Conservation (phyloP, 2,329 filamentous ascomycete genomes). For the Beauveria scarabaeidicola region DNA sequence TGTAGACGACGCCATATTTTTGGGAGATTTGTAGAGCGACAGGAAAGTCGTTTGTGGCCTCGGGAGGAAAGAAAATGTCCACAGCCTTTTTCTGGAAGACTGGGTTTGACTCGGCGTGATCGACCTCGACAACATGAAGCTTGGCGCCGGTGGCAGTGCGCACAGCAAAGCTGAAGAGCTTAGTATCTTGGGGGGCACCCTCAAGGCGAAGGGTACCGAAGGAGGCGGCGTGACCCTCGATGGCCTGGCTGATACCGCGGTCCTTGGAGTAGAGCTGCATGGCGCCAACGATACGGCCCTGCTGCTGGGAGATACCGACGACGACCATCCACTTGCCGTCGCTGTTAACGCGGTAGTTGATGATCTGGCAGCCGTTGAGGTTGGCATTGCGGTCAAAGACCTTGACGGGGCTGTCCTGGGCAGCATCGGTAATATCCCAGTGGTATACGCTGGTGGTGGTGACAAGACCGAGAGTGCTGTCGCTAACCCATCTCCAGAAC, state of each 20-base stretch:
- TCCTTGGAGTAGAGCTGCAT: slow-evolving; percentile 98
- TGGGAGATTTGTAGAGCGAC: slow-evolving; percentile 95
- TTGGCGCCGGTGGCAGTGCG: slow-evolving; percentile 84
- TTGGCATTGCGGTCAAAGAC: slow-evolving; percentile 92
- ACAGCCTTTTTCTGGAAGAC: slow-evolving; percentile 92
- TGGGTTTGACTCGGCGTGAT: slow-evolving; percentile 83
- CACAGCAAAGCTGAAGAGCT: slow-evolving; percentile 94
- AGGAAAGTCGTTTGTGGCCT: slow-evolving; percentile 94
- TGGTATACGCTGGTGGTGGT: slow-evolving; percentile 90
- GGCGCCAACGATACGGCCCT: slow-evolving; percentile 86
- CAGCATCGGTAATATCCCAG: slow-evolving; percentile 90
- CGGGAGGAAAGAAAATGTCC: slow-evolving; percentile 93
- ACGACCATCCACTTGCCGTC: slow-evolving; percentile 99
- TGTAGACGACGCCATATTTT: slow-evolving; percentile 93
- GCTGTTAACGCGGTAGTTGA: slow-evolving; percentile 95
- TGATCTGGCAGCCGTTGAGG: slow-evolving; percentile 88
- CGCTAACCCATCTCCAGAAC: slow-evolving; percentile 99
- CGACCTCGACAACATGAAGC: slow-evolving; percentile 95
- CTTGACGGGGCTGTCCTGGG: slow-evolving; percentile 73
- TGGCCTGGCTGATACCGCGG: slow-evolving; percentile 92
- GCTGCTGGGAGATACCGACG: slow-evolving; percentile 88
- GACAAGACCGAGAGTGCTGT: slow-evolving; percentile 78
- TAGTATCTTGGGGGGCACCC: slow-evolving; percentile 81
- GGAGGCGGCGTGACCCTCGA: slow-evolving; percentile 92
- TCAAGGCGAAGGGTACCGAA: slow-evolving; percentile 87